Evolutionary conservation across 1,284 basidiomycete genomes (phyloP), one percentile per base, ranked within the genome.

Genomic region (Ustilago crameri): DNA sequence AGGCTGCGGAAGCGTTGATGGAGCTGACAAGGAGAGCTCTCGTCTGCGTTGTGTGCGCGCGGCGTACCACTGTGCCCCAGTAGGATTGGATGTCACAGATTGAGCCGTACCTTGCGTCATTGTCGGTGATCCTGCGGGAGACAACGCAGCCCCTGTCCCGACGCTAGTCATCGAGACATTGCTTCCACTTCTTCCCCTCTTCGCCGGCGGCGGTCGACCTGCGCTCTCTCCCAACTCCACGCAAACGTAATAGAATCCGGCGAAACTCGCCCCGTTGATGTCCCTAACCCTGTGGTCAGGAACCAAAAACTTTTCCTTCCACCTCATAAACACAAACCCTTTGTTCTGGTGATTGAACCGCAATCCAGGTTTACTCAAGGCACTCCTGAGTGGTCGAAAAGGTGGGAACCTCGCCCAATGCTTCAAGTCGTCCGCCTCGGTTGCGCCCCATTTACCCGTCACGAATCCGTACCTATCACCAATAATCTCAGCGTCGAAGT

Each of bases 261-360:
- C 94, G 85, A 95, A 98, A 82, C 91, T 93, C 5, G 95, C 95
- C 27, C 95, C 95, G 77, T 89, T 93, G 83, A 98, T 96, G 84
- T 95, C 93, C 81, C 92, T 89, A 45, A 95, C 93, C 60, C 90
- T 88, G 84, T 95, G 93, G 83, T 95, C 92, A 9, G 95, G 95
- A 14, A 97, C 93, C 60, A 98, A 86, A 84, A 97, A 97, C 77
- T 90, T 88, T 85, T 98, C 95, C 85, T 98, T 98, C 91, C 94
- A 96, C 61, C 95, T 87, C 91, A 98, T 93, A 83, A 97, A 98
- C 27, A 87, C 81, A 60, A 85, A 87, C 2, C 69, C 74, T 45
- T 80, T 75, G 47, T 74, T 75, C 34, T 68, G 27, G 32, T 78
- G 75, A 27, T 80, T 67, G 52, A 79, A 81, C 9, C 58, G 43